Evolutionary conservation across 768 basidiomycete genomes (phyloP), one percentile per base, ranked within the genome.

Genomic region (Cyclocybe cylindracea): DNA sequence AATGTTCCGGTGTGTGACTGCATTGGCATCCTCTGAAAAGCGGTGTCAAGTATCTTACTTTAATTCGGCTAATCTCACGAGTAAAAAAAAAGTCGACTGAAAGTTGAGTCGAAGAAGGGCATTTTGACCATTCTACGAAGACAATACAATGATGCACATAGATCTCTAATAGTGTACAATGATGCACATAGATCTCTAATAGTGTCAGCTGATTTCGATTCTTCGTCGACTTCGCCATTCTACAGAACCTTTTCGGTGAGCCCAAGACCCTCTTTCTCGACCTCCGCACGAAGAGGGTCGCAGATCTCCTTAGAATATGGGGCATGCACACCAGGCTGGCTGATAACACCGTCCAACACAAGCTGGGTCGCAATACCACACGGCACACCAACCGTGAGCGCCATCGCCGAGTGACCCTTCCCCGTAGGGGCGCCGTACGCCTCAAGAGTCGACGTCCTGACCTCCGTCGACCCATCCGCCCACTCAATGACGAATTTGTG

Each of bases 401-500:
- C 94, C 95, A 98, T 97, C 7, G 94, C 92, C 14, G 90, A 91
- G 62, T 89, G 79, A 1, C 92, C 93, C 56, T 70, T 64, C 45
- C 65, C 66, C 5, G 57, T 61, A 7, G 88, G 84, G 46, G 79
- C 82, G 35, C 95, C 96, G 63, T 95, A 97, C 46, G 82, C 83
- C 69, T 97, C 92, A 14, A 98, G 79, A 7, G 95, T 94, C 42
- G 94, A 92, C 1, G 96, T 98, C 61, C 92, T 72, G 29, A 83
- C 93, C 75, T 94, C 83, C 37, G 42, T 40, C 4, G 40, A 50
- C 42, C 96, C 94, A 63, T 98, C 92, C 33, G 81, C 78, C 82
- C 89, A 90, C 66, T 94, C 86, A 35, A 98, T 86, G 60, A 92
- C 73, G 66, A 99, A 98, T 77, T 95, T 96, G 82, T 99, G 96